Evolutionary conservation across 306 rosid species (phyloP), one percentile per base, ranked within the genome.

Genomic region (Spatholobus suberectus): DNA sequence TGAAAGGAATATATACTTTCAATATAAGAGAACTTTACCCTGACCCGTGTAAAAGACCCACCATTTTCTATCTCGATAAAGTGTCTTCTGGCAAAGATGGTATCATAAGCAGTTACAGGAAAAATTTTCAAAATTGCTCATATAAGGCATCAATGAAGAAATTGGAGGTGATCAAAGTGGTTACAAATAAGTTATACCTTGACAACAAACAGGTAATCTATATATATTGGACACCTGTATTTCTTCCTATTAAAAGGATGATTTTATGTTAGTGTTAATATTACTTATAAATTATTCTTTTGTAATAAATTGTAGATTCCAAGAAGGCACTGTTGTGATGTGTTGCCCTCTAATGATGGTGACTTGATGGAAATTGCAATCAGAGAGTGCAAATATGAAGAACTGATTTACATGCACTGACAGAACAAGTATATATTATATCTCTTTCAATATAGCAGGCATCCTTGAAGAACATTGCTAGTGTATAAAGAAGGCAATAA

Each of bases 301-400:
- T 70, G 23, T 44, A 34, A 79, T 75, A 90, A 90, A 91, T 77
- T 93, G 94, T 87, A 82, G 86, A 87, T 84, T 37, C 97, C 93
- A 27, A 90, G 97, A 81, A 90, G 98, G 84, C 97, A 96, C 1
- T 91, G 99, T 44, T 96, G 99, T 63, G 91, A 92, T 75, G 87
- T 92, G 29, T 73, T 89, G 73, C 89, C 90, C 21, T 86, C 92
- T 5, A 67, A 81, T 1, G 15, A 76, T 23, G 77, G 73, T 47
- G 77, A 85, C 38, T 76, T 61, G 4, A 85, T 93, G 90, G 94
- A 93, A 17, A 72, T 95, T 69, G 87, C 85, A 76, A 83, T 95
- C 61, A 89, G 97, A 89, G 97, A 93, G 32, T 95, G 99, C 90
- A 79, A 82, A 73, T 90, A 90, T 58, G 93, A 90, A 44, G 97